Conservation (phyloP, 495 filamentous ascomycete genomes). For the Neurospora terricola region DNA sequence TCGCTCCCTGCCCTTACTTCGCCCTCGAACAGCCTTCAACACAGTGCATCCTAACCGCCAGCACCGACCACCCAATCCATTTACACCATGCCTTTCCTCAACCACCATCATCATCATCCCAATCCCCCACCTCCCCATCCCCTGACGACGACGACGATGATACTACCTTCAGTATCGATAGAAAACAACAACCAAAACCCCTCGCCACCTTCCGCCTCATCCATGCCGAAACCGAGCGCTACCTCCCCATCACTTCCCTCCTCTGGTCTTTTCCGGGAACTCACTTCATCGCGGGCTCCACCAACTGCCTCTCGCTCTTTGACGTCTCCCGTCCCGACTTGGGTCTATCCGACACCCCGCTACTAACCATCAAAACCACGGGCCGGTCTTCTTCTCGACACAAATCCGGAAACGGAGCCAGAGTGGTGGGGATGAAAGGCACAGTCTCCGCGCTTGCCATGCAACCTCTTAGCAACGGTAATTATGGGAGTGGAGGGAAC, state of each 20-base stretch:
- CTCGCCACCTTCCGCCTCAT: slow-evolving; percentile 60
- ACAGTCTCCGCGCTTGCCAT: slow-evolving; percentile 57
- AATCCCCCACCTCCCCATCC: neutral
- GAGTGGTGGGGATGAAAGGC: slow-evolving; percentile 70
- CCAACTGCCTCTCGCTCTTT: slow-evolving; percentile 65
- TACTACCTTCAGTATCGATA: slow-evolving; percentile 1
- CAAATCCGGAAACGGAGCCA: slow-evolving; percentile 48
- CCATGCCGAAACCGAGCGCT: slow-evolving; percentile 65
- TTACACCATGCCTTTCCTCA: slow-evolving; percentile 39
- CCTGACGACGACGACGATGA: neutral
- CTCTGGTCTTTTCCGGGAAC: slow-evolving; percentile 52
- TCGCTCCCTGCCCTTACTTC: slow-evolving; percentile 65
- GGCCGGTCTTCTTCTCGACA: slow-evolving; percentile 65
- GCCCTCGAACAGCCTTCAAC: slow-evolving; percentile 53
- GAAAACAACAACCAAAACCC: slow-evolving; percentile 22
- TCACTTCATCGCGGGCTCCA: slow-evolving; percentile 62
- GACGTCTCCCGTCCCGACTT: slow-evolving; percentile 59
- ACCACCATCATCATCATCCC: neutral
- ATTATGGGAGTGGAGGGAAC: slow-evolving; percentile 11
- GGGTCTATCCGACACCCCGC: slow-evolving; percentile 36
- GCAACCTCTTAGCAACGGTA: slow-evolving; percentile 18
- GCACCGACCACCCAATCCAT: slow-evolving; percentile 64
- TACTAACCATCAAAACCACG: slow-evolving; percentile 49
- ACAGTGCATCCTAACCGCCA: slow-evolving; percentile 57
- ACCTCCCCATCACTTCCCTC: slow-evolving; percentile 66